These are phyloP conservation scores for Anthracocystis panici-leucophaei DNA, from an alignment of 1,284 basidiomycete genomes.

Conservation along the genomic window DNA sequence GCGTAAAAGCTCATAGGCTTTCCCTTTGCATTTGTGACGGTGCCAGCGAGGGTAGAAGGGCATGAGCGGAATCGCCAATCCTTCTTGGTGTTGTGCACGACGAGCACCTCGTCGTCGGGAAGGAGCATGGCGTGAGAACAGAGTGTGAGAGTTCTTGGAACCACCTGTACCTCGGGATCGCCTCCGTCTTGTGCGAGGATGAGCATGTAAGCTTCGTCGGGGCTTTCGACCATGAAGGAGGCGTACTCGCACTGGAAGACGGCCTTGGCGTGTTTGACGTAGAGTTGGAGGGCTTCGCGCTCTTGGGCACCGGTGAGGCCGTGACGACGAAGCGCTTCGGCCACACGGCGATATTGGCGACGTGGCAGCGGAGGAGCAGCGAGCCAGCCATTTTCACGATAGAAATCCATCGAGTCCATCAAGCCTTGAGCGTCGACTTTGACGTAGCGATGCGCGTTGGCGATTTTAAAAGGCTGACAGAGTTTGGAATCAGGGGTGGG, in stretches of 20 bases:
- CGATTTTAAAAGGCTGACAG: constrained; percentile 5
- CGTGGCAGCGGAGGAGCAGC: constrained; percentile 41
- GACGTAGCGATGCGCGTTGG: constrained; percentile 31
- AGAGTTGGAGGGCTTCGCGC: constrained; percentile 37
- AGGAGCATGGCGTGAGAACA: constrained; percentile 60
- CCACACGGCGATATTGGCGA: constrained; percentile 20
- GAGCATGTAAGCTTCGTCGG: constrained; percentile 40
- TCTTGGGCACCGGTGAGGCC: constrained; percentile 29
- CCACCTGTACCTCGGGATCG: constrained; percentile 13
- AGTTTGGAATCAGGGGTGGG: constrained; percentile 18
- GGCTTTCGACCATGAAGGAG: constrained; percentile 47
- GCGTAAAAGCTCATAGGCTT: constrained; percentile 56
- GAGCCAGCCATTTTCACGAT: constrained; percentile 46
- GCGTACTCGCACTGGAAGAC: constrained; percentile 52
- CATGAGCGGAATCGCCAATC: constrained; percentile 55
- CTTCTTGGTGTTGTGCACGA: constrained; percentile 39
- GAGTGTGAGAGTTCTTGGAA: constrained; percentile 32
- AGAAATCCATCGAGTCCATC: constrained; percentile 42
- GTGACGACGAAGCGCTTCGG: constrained; percentile 39
- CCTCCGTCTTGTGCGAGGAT: constrained; percentile 49
- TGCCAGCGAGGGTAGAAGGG: constrained; percentile 37
- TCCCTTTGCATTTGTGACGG: constrained; percentile 32
- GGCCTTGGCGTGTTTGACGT: constrained; percentile 42
- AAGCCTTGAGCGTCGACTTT: constrained; percentile 21
- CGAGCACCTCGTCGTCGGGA: constrained; percentile 46